Evolutionary conservation across 1,139 yeast species (phyloP).

Genomic region (Ashbya aceris): DNA sequence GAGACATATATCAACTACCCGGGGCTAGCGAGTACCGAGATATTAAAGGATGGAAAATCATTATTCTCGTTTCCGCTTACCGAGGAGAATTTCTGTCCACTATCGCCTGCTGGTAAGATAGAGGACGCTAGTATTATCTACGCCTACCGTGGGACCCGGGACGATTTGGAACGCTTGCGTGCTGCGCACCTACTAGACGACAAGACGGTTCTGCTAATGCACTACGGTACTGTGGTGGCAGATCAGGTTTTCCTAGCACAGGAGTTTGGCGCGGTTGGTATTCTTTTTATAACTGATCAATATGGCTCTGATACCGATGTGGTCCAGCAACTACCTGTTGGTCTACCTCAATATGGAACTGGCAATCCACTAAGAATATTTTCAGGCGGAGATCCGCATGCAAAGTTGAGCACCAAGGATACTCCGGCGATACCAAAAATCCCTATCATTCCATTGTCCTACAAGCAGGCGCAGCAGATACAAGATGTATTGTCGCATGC

Average conservation of each 20-base stretch:
- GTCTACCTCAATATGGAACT: slow-evolving; percentile 52
- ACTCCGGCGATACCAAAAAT: slow-evolving; percentile 55
- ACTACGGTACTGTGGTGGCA: slow-evolving; percentile 50
- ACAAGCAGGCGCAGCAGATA: slow-evolving; percentile 53
- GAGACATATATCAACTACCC: slow-evolving; percentile 56
- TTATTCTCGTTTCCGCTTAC: background rate
- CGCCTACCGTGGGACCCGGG: slow-evolving; percentile 54
- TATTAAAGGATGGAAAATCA: slow-evolving; percentile 32
- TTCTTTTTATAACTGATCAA: slow-evolving; percentile 36
- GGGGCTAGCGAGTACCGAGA: slow-evolving; percentile 27
- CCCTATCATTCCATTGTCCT: slow-evolving; percentile 70
- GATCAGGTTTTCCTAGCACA: slow-evolving; percentile 47
- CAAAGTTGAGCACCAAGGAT: slow-evolving; percentile 35
- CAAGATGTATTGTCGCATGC: slow-evolving; percentile 34
- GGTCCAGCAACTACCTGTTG: slow-evolving; percentile 58
- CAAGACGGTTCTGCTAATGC: slow-evolving; percentile 48
- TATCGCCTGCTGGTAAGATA: slow-evolving; percentile 51
- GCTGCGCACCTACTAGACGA: slow-evolving; percentile 31
- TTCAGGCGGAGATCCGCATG: slow-evolving; percentile 43
- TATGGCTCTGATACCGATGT: slow-evolving; percentile 32
- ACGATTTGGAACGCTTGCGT: slow-evolving; percentile 45
- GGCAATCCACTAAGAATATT: slow-evolving; percentile 83
- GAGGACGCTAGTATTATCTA: slow-evolving; percentile 44
- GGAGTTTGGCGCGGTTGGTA: slow-evolving; percentile 43
- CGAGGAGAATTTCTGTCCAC: slow-evolving; percentile 55